phyloP scores from a whole-genome alignment of 495 filamentous ascomycete species.

The Jackrogersella minutella region DNA sequence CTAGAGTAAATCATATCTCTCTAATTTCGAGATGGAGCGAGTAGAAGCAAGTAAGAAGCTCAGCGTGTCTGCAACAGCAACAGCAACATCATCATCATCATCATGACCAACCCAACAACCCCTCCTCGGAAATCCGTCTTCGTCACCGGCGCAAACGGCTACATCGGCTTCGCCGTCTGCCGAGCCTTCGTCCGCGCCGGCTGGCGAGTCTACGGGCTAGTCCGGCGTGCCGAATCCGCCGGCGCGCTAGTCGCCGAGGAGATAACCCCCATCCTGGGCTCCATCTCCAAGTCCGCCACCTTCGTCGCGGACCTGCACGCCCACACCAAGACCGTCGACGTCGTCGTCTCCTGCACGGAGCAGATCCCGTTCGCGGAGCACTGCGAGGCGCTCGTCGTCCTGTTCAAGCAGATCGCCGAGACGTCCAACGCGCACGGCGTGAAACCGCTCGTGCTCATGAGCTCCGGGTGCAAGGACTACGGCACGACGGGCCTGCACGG shows the following conservation, averaged over 20 bases:
- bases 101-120: conserved; percentile 6
- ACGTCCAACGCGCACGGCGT: conserved; percentile 25
- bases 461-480: conserved; percentile 57
- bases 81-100: too few species aligned
- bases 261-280: conserved; percentile 49
- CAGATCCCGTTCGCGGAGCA: conserved; percentile 44
- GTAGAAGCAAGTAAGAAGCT: neutral
- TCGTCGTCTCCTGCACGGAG: conserved; percentile 52
- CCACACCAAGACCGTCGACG: conserved; percentile 41
- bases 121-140: conserved; percentile 43
- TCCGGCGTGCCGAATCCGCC: conserved; percentile 42
- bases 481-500: conserved; percentile 47
- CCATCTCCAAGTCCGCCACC: conserved; percentile 31
- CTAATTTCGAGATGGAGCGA: neutral
- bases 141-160: conserved; percentile 54
- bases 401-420: conserved; percentile 37
- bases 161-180: conserved; percentile 53
- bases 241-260: conserved; percentile 42
- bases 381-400: conserved; percentile 39
- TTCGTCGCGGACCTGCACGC: conserved; percentile 23
- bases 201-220: conserved; percentile 49
- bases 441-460: conserved; percentile 49
- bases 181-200: conserved; percentile 52
- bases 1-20: neutral
- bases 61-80: neutral